phyloP scores from a whole-genome alignment of 2,329 filamentous ascomycete species.

The Xylaria multiplex region DNA sequence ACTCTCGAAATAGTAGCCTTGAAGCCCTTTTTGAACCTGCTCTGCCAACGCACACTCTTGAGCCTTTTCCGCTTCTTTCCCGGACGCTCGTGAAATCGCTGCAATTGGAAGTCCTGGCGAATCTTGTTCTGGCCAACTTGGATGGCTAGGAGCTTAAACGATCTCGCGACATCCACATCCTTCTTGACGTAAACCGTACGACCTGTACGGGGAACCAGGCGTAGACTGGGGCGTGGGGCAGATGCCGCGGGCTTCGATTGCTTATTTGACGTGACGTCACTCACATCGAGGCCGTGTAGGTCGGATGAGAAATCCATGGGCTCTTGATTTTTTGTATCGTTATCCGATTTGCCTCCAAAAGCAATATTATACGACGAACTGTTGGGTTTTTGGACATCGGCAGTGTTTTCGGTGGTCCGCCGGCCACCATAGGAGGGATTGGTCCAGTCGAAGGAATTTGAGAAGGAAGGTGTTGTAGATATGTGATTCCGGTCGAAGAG shows the following conservation, averaged over 20 bases:
- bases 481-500: constrained; percentile 30
- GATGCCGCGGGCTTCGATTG: background rate
- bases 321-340: background rate
- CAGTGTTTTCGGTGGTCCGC: background rate
- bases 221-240: constrained; percentile 41
- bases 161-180: constrained; percentile 57
- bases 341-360: constrained; percentile 1
- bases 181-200: constrained; percentile 56
- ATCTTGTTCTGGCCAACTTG: constrained; percentile 65
- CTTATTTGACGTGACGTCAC: constrained; percentile 20
- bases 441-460: constrained; percentile 30
- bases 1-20: constrained; percentile 71
- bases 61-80: constrained; percentile 83
- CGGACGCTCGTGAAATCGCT: constrained; percentile 78
- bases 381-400: constrained; percentile 40
- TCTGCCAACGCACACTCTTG: constrained; percentile 73
- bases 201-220: constrained; percentile 56
- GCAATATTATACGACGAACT: constrained; percentile 36
- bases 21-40: constrained; percentile 75
- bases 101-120: constrained; percentile 62
- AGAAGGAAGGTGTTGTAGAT: constrained; percentile 35
- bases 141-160: constrained; percentile 55
- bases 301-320: constrained; percentile 16
- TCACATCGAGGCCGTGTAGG: constrained; percentile 37
- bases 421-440: constrained; percentile 20